These are phyloP conservation scores for Aureobasidium sp. DNA, from an alignment of 2,329 filamentous ascomycete genomes.

Conservation along the genomic window DNA sequence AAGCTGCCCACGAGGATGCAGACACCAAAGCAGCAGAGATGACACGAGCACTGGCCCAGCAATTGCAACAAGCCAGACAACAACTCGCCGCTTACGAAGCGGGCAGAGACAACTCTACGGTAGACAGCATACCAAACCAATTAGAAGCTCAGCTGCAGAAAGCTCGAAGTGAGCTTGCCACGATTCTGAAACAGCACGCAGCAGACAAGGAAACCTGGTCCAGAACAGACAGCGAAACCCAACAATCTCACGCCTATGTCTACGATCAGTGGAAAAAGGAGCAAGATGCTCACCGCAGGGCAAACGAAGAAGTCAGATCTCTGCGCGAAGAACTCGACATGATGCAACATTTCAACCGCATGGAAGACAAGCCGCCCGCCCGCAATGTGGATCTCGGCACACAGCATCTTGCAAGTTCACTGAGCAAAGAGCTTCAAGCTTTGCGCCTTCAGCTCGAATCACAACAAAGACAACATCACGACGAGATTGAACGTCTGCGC, in stretches of 20 bases:
- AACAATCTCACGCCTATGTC: neutral
- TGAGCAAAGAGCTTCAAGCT: neutral
- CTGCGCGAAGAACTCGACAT: slow-evolving; percentile 24
- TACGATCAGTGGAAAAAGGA: slow-evolving; percentile 1
- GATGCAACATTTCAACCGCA: slow-evolving; percentile 16
- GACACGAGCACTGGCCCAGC: slow-evolving; percentile 1
- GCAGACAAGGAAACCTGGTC: slow-evolving; percentile 3
- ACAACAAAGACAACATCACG: neutral
- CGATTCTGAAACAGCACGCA: slow-evolving; percentile 21
- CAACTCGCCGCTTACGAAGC: slow-evolving; percentile 14
- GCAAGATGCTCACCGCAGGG: neutral
- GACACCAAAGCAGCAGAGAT: slow-evolving; percentile 12
- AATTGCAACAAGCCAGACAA: slow-evolving; percentile 10
- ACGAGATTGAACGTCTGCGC: neutral
- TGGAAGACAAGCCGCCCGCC: neutral
- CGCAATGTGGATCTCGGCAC: neutral
- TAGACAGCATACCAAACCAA: neutral
- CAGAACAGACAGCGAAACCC: slow-evolving; percentile 3
- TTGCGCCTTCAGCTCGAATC: neutral
- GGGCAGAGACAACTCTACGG: slow-evolving; percentile 10
- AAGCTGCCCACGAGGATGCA: slow-evolving; percentile 1
- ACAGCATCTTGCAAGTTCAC: slow-evolving; percentile 4
- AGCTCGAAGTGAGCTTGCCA: slow-evolving; percentile 16
- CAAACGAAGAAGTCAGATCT: slow-evolving; percentile 20
- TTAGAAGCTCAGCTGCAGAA: slow-evolving; percentile 2